Evolutionary conservation across 139 green algal species (phyloP).

Genomic region (Chlamydomonas schloesseri): DNA sequence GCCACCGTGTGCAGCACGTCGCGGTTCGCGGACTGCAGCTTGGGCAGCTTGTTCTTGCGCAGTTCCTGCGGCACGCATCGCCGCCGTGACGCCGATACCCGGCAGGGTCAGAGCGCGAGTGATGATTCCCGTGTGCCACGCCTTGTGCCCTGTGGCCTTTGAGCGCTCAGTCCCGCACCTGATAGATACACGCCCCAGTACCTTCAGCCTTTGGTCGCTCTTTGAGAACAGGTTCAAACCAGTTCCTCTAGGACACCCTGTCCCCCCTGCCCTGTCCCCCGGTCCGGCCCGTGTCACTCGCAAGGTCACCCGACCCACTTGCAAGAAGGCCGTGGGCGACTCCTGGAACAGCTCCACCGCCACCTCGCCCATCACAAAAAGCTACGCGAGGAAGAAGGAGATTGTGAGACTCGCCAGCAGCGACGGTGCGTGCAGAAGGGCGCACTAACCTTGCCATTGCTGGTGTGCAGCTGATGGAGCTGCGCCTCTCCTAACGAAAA

Average conservation of each 20-base stretch:
- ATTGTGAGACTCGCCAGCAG: not conserved
- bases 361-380: conserved; percentile 83
- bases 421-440: no score
- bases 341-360: conserved; percentile 83
- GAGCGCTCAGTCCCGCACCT: no score
- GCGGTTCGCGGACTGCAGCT: conserved; percentile 56
- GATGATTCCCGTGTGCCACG: no score
- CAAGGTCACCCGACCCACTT: conserved; percentile 64
- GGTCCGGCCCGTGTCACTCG: no score
- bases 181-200: no score
- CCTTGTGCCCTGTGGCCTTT: no score
- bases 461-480: conserved; percentile 79
- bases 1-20: conserved; percentile 72
- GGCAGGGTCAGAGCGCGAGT: no score
- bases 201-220: no score
- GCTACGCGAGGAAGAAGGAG: conserved; percentile 49
- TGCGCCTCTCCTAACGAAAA: conserved; percentile 71
- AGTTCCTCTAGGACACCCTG: no score
- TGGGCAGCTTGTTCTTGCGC: conserved; percentile 74
- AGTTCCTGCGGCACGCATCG: conserved; percentile 74
- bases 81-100: no score
- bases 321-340: conserved; percentile 76
- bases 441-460: conserved; percentile 65
- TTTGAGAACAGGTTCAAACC: no score
- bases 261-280: no score